Percentiles rank a stretch among this genome's conserved stretches.
Conservation (phyloP, 176 grass and related monocot genomes). For the Eragrostis nindensis region DNA sequence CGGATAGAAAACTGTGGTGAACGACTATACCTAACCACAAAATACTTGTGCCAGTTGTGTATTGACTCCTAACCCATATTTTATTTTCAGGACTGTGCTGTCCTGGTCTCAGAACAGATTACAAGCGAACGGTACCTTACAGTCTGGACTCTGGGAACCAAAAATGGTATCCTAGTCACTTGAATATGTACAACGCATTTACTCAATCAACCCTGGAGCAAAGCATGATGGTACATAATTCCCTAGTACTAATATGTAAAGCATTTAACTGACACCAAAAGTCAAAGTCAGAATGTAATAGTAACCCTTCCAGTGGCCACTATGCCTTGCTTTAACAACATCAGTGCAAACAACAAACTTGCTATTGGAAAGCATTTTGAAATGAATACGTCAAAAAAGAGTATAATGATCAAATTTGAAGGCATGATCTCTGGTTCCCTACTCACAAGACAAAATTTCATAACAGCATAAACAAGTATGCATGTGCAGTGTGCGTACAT, state of each 20-base stretch:
- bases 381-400: too few species aligned
- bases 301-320: neutral
- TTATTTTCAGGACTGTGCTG: neutral
- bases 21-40: neutral
- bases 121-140: neutral
- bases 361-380: too few species aligned
- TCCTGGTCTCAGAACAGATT: neutral
- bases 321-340: neutral
- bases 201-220: neutral
- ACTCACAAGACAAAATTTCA: neutral
- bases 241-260: neutral
- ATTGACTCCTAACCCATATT: neutral
- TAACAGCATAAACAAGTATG: slow-evolving; percentile 19
- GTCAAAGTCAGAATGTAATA: neutral
- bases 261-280: slow-evolving; percentile 16
- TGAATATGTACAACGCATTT: neutral
- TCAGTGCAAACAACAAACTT: too few species aligned
- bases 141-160: neutral
- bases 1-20: too few species aligned
- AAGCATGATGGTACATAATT: slow-evolving; percentile 5
- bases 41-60: neutral
- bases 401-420: slow-evolving; percentile 22
- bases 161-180: slow-evolving; percentile 17
- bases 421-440: slow-evolving; percentile 11
- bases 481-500: slow-evolving; percentile 42